Evolutionary conservation across 192 early-diverging fungal genomes (phyloP), one percentile per base, ranked within the genome.

Genomic region (Ambispora gerdemannii): DNA sequence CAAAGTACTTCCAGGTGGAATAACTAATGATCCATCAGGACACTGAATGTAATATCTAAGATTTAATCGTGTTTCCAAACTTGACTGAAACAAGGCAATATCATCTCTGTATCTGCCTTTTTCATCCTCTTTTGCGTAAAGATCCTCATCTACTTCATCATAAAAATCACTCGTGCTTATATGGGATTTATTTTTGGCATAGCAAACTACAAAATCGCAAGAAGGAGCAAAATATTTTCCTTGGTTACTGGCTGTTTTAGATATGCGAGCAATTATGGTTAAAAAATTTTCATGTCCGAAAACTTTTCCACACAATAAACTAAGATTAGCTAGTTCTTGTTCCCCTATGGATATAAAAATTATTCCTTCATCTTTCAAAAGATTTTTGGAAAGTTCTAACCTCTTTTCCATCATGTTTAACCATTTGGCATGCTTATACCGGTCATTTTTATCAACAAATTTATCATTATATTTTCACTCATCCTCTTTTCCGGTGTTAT

Each of bases 321-420:
- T 17, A 47, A 47, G 43, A 47, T 47, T 47, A 17, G 43, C 43
- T 6, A 47, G 43, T 47, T 47, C 43, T 47, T 47, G 43, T 47
- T 47, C 43, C 17, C 43, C 43, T 17, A 47, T 47, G 43, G 43
- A 47, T 47, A 47, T 47, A 47, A 47, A 47, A 47, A 47, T 47
- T 10, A 47, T 47, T 47, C 43, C 43, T 47, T 47, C 43, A 6
- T 47, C 43, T 47, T 47, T 47, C 43, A 47, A 47, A 47, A 47
- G 43, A 47, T 47, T 47, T 47, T 47, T 47, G 43, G 43, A 47
- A 47, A 47, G 43, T 47, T 47, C 43, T 47, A 47, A 47, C 43
- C 43, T 47, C 43, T 47, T 47, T 47, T 47, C 43, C 43, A 47
- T 47, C 43, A 47, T 47, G 43, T 47, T 47, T 47, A 47, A 47